Evolutionary conservation across 2,329 filamentous ascomycete species (phyloP), one percentile per base, ranked within the genome.

Genomic region (Fusarium cicatricum): DNA sequence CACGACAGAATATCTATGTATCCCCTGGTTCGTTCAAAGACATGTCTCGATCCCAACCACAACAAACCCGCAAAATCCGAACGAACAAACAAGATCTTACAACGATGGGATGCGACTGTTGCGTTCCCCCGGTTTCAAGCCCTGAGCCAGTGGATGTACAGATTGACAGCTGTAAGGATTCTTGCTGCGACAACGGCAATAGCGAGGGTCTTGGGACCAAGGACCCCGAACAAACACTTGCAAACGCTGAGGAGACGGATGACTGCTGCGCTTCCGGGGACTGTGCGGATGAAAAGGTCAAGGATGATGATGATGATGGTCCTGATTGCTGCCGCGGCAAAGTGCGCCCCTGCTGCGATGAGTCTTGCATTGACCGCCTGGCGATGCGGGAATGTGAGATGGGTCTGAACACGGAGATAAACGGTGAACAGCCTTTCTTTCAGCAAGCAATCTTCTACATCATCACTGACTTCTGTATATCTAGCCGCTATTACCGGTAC

Each of bases 301-400:
- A 57, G 8, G 16, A 33, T 5, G 29, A 31, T 11, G 14, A 29
- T 14, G 14, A 29, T 11, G 55, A 41, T 17, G 43, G 38, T 10
- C 62, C 60, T 11, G 65, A 66, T 38, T 82, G 80, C 69, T 82
- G 80, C 62, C 70, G 74, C 33, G 76, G 70, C 14, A 79, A 78
- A 55, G 4, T 52, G 1, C 57, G 60, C 4, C 76, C 78, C 4
- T 81, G 78, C 66, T 81, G 78, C 54, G 74, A 79, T 52, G 55
- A 58, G 9, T 72, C 75, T 29, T 80, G 78, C 58, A 69, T 81
- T 44, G 75, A 78, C 39, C 75, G 77, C 17, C 58, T 82, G 7
- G 80, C 79, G 6, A 53, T 79, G 19, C 75, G 76, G 3, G 78
- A 76, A 53, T 80, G 77, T 58, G 51, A 69, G 52, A 49, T 45